Evolutionary conservation across 129 eudicot genomes (phyloP), one percentile per base, ranked within the genome.

Genomic region (Tagetes erecta): DNA sequence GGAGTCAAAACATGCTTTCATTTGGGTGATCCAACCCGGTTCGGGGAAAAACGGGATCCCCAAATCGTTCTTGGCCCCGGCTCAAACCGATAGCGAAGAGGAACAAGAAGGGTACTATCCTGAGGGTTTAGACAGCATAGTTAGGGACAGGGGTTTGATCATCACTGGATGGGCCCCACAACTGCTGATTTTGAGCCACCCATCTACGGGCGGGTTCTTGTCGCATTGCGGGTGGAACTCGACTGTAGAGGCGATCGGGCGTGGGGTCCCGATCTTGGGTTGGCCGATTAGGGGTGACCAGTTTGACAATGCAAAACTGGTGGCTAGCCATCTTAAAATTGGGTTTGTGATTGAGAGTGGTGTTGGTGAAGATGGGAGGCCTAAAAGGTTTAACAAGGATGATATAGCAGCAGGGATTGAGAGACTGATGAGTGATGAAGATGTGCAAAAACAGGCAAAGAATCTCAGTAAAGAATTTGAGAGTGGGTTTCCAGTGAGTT

Each of bases 191-290:
- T 66, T 92, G 65, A 89, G 96, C 76, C 97, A 92, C 64, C 89
- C 90, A 0, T 85, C 96, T 0, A 80, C 88, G 0, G 96, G 96
- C 8, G 96, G 96, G 11, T 92, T 92, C 71, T 41, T 92, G 40
- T 88, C 97, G 1, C 97, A 87, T 57, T 91, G 97, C 13, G 97
- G 97, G 50, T 91, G 97, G 97, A 91, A 91, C 81, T 91, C 97
- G 3, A 89, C 96, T 2, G 77, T 82, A 5, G 97, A 92, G 70
- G 86, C 92, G 1, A 82, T 91, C 5, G 95, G 91, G 20, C 81
- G 86, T 5, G 95, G 97, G 46, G 78, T 86, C 35, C 95, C 97
- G 20, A 56, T 91, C 35, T 70, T 91, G 81, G 89, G 89, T 27
- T 91, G 97, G 97, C 95, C 97, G 7, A 72, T 91, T 0, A 72